phyloP scores from a whole-genome alignment of 192 early-diverging fungal genomes.

The Gigaspora rosea region DNA sequence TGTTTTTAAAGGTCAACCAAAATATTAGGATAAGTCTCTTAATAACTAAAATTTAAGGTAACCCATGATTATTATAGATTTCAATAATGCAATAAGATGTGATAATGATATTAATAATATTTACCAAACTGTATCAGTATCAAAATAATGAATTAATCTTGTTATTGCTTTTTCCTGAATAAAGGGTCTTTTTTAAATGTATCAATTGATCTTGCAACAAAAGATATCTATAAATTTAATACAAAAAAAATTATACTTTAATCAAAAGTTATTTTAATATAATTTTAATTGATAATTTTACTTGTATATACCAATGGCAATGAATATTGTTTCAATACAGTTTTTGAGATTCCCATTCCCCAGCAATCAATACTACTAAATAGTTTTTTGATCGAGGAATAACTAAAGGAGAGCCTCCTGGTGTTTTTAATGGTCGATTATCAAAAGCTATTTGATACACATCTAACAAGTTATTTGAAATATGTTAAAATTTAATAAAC shows the following conservation, averaged over 20 bases:
- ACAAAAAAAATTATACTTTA: neutral
- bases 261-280: neutral
- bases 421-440: slow-evolving; percentile 79
- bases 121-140: slow-evolving; percentile 86
- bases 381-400: slow-evolving; percentile 57
- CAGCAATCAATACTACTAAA: slow-evolving; percentile 84
- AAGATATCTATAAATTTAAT: slow-evolving; percentile 65
- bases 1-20: slow-evolving; percentile 78
- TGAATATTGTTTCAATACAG: slow-evolving; percentile 77
- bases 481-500: neutral
- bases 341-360: slow-evolving; percentile 92
- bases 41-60: slow-evolving; percentile 52
- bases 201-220: slow-evolving; percentile 85
- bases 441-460: slow-evolving; percentile 65
- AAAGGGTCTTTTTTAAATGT: slow-evolving; percentile 53
- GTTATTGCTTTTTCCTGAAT: slow-evolving; percentile 64
- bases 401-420: slow-evolving; percentile 67
- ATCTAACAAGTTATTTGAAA: neutral
- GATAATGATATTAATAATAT: slow-evolving; percentile 13
- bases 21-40: slow-evolving; percentile 74
- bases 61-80: neutral
- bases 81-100: neutral
- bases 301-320: slow-evolving; percentile 71
- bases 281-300: slow-evolving; percentile 1
- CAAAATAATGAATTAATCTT: slow-evolving; percentile 77